Evolutionary conservation across 2,329 filamentous ascomycete genomes (phyloP).

Genomic region (Akanthomyces uredinophilus): DNA sequence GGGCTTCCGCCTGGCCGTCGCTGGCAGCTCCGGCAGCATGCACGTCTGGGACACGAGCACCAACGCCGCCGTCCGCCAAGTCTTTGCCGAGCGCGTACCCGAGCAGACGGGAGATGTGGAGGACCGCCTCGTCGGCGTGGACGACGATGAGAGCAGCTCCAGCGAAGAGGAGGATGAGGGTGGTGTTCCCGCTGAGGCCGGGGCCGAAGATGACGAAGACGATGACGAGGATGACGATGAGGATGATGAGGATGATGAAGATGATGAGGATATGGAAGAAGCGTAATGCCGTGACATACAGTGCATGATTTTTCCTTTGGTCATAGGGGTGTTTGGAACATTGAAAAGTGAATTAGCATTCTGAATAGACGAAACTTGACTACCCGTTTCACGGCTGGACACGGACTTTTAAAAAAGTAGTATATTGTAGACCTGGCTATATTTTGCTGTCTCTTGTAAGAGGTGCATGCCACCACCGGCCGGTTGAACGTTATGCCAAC

Average conservation of each 20-base stretch:
- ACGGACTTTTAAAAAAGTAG: neutral
- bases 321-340: slow-evolving; percentile 7
- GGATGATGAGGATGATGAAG: slow-evolving; percentile 49
- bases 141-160: slow-evolving; percentile 62
- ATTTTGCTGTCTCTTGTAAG: too few species aligned
- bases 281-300: neutral
- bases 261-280: slow-evolving; percentile 44
- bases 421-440: too few species aligned
- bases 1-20: slow-evolving; percentile 85
- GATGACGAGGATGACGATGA: slow-evolving; percentile 28
- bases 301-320: neutral
- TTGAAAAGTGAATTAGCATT: slow-evolving; percentile 13
- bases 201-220: slow-evolving; percentile 39
- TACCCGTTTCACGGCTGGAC: neutral
- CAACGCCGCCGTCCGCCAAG: slow-evolving; percentile 77
- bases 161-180: slow-evolving; percentile 56
- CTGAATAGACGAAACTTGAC: slow-evolving; percentile 2
- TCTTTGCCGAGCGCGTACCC: slow-evolving; percentile 65
- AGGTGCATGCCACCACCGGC: neutral
- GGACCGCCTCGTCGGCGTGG: slow-evolving; percentile 74
- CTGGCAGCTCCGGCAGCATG: slow-evolving; percentile 87
- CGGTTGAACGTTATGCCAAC: too few species aligned
- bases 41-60: slow-evolving; percentile 97
- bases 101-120: slow-evolving; percentile 56
- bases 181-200: slow-evolving; percentile 42